Conservation (phyloP, 2,329 filamentous ascomycete genomes). For the Paecilomyces formosus region DNA sequence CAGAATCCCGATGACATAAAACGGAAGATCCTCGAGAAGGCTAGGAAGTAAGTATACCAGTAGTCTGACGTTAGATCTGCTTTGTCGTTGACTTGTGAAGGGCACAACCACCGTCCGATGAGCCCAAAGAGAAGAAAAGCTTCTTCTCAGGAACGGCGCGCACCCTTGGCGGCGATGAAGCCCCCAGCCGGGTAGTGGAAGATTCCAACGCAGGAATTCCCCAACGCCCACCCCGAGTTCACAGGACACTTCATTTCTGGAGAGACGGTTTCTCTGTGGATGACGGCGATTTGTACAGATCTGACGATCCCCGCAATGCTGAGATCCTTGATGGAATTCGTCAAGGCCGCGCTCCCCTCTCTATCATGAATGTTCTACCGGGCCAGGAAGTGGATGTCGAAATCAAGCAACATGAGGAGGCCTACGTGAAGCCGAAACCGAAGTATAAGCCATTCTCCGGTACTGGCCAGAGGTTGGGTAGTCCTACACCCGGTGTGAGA, state of each 20-base stretch:
- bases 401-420: slow-evolving; percentile 56
- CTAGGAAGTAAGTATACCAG: slow-evolving; percentile 23
- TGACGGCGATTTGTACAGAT: slow-evolving; percentile 56
- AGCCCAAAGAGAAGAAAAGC: slow-evolving; percentile 34
- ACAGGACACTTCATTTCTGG: slow-evolving; percentile 57
- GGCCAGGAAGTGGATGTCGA: slow-evolving; percentile 60
- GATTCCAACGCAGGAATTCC: slow-evolving; percentile 40
- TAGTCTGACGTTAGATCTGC: not conserved
- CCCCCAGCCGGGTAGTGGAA: slow-evolving; percentile 50
- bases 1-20: slow-evolving; percentile 54
- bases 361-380: slow-evolving; percentile 55
- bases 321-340: slow-evolving; percentile 57
- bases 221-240: slow-evolving; percentile 43
- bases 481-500: slow-evolving; percentile 51
- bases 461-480: slow-evolving; percentile 54
- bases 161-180: slow-evolving; percentile 59
- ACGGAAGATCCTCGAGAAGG: slow-evolving; percentile 44
- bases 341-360: slow-evolving; percentile 54
- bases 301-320: slow-evolving; percentile 56
- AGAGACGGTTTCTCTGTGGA: slow-evolving; percentile 60
- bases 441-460: slow-evolving; percentile 58
- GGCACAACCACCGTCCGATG: slow-evolving; percentile 31
- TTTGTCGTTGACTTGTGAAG: slow-evolving; percentile 13
- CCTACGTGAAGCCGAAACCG: slow-evolving; percentile 56
- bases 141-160: slow-evolving; percentile 54